Base-by-base conservation (phyloP, 2,329 filamentous ascomycete species). In the Aspergillus sp. region DNA sequence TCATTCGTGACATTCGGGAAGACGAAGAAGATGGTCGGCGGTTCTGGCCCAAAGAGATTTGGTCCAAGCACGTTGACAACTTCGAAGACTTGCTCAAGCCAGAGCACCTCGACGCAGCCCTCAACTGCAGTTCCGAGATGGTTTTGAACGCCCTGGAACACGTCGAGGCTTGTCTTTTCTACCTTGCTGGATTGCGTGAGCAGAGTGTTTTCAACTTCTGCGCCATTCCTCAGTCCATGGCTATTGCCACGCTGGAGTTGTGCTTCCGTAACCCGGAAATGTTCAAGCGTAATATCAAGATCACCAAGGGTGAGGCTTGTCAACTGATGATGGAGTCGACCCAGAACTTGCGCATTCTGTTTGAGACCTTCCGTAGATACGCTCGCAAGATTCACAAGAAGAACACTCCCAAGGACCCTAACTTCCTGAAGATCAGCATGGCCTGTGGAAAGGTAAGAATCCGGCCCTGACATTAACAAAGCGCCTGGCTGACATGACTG, bases 131-230 rank as follows among this genome's bases (percentile, higher is more conserved):
- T 56, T 95, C 91, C 1, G 89, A 96, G 61, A 95, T 98, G 90
- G 83, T 97, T 6, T 76, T 97, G 46, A 89, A 93, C 58, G 88
- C 91, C 5, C 76, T 98, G 35, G 82, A 83, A 61, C 87, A 95
- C 55, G 86, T 81, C 5, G 90, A 96, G 52, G 90, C 97, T 62
- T 97, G 91, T 64, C 71, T 98, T n/a, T 96, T 90, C 74, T 98
- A 97, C 72, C 89, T 98, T 73, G 91, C 91, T 5, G 93, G 88
- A 37, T 82, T 98, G 51, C 85, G 85, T 54, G 93, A 98, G 63
- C 93, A 98, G 73, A 95, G 89, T 63, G 89, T 95, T 27, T 98
- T 98, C 81, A 98, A 98, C 77, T 98, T 98, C 67, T 90, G 90
- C 38, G 91, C 91, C 44, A 98, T 98, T 51, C 93, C 93, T 2